Evolutionary conservation across 805 yeast species (phyloP).

Genomic region (Saccharomyces jurei): DNA sequence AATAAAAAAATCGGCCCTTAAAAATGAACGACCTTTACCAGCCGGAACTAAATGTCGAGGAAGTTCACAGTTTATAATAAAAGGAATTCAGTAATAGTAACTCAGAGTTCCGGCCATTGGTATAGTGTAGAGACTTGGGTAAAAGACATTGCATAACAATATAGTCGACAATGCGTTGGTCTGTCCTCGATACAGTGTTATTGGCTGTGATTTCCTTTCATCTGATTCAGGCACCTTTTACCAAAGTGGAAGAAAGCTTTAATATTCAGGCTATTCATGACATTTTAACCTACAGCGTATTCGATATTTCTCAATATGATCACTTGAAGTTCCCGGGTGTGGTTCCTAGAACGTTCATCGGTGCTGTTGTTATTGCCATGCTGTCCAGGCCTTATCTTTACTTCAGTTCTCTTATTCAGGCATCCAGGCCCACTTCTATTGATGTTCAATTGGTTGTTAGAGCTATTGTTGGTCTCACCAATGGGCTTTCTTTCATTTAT

Average conservation of each 20-base stretch:
- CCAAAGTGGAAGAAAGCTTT: constrained; percentile 93
- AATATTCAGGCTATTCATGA: constrained; percentile 86
- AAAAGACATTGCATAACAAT: background rate
- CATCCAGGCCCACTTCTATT: constrained; percentile 33
- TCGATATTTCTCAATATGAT: constrained; percentile 45
- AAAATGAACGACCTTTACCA: background rate
- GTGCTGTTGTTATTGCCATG: constrained; percentile 49
- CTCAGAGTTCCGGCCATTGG: background rate
- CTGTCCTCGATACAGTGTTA: constrained; percentile 30
- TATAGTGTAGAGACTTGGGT: background rate
- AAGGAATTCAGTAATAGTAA: background rate
- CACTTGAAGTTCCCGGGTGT: constrained; percentile 79
- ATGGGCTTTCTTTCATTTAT: constrained; percentile 44
- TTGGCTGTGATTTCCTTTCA: constrained; percentile 42
- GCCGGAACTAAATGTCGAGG: background rate
- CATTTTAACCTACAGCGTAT: constrained; percentile 52
- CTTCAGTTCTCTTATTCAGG: constrained; percentile 4
- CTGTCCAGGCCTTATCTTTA: constrained; percentile 35
- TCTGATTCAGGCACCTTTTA: constrained; percentile 58
- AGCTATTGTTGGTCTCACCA: constrained; percentile 52
- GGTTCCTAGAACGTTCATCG: constrained; percentile 80
- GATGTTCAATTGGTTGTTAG: constrained; percentile 50
- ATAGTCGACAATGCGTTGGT: constrained; percentile 16
- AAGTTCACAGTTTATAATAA: background rate
- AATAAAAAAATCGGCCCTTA: background rate